Percentiles rank a stretch among this genome's conserved stretches.
phyloP scores from a whole-genome alignment of 1,284 basidiomycete genomes.

The Fomitopsis pinicola region DNA sequence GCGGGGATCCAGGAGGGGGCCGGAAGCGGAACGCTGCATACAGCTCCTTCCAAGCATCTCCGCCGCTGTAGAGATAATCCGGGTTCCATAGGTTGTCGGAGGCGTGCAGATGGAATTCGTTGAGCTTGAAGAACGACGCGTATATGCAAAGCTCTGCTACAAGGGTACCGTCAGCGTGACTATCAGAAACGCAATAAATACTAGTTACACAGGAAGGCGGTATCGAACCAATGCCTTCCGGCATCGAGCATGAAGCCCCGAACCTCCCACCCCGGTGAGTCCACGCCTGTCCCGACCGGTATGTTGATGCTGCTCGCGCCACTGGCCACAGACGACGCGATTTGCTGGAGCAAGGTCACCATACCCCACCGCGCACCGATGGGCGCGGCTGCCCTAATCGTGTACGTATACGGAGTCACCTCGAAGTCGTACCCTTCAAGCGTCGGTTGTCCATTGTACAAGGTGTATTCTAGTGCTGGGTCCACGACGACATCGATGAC shows the following conservation, averaged over 20 bases:
- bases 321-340: constrained; percentile 15
- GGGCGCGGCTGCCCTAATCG: constrained; percentile 28
- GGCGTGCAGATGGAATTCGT: constrained; percentile 29
- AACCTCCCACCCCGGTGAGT: constrained; percentile 34
- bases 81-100: constrained; percentile 28
- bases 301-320: constrained; percentile 21
- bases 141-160: constrained; percentile 33
- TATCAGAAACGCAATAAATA: background rate
- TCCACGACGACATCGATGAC: constrained; percentile 27
- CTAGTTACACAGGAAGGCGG: constrained; percentile 17
- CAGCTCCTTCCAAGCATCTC: constrained; percentile 23
- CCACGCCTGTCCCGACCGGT: constrained; percentile 26
- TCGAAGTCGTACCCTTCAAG: constrained; percentile 32
- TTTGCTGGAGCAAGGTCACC: constrained; percentile 31
- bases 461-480: constrained; percentile 15
- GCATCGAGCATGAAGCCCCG: constrained; percentile 38
- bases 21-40: constrained; percentile 35
- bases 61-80: constrained; percentile 21
- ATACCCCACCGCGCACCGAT: constrained; percentile 36
- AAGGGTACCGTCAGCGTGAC: background rate
- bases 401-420: constrained; percentile 19
- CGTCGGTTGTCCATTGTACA: constrained; percentile 30
- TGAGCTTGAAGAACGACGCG: constrained; percentile 35
- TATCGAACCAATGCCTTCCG: constrained; percentile 32
- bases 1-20: constrained; percentile 25